Base-by-base conservation (phyloP, 257 asterid species). In the Solanum piurae region DNA sequence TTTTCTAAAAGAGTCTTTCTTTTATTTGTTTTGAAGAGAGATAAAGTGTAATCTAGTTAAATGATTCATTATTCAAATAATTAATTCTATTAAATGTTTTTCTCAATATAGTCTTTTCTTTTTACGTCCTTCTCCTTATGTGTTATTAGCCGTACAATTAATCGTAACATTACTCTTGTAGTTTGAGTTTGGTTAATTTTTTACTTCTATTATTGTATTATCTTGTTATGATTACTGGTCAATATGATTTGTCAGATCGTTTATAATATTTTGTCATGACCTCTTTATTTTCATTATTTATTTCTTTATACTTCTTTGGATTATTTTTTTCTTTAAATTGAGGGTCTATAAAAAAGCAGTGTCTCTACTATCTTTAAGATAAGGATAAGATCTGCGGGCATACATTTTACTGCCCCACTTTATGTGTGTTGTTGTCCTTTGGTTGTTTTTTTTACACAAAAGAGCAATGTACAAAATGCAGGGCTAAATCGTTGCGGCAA, bases 401-500 rank as follows among this genome's bases (percentile, higher is more conserved):
- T 55, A 55, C n/a, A 58, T 21, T 58, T 58, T 58, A 58, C 68
- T 21, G 27, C 2, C 68, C 0, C 68, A 58, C 68, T 58, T 58
- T 21, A 62, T 37, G 13, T 55, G 64, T 55, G 64, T 55, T 7
- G 25, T 55, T 7, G 27, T n/a, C 21, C 14, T 10, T 75, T 66
- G 21, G 38, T n/a, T 46, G 25, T 23, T 12, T 31, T 18, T 66
- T 29, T 31, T 14, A 42, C 40, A 21, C 60, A 2, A 4, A 7
- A 20, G 72, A 44, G 8, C 8, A 18, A 33, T 27, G 25, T 9
- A 21, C 76, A 33, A 77, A 79, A 12, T 62, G 44, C 88, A 93
- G 95, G 95, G 18, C 93, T 94, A 36, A 77, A 85, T 84, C 94
- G 94, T 5, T 93, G 95, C 10, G 94, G 95, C 23, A 94, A 94